These are phyloP conservation scores for Diutina scorzettiae DNA, from an alignment of 1,139 yeast species.

Conservation along the genomic window DNA sequence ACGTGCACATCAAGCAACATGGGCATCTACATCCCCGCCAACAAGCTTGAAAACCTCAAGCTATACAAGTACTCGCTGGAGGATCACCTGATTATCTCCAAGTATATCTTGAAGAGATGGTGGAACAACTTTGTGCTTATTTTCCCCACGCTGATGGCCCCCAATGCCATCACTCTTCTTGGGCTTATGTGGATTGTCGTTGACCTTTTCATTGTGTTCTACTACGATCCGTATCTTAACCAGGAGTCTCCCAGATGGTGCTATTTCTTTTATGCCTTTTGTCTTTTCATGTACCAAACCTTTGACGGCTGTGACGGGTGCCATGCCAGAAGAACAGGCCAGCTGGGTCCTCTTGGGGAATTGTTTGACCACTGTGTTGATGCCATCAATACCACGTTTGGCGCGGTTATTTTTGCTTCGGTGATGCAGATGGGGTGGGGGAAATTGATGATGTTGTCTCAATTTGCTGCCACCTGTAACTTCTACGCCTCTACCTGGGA, in stretches of 20 bases:
- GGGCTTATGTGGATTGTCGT: constrained; percentile 63
- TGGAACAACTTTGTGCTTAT: constrained; percentile 61
- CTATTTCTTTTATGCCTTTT: constrained; percentile 68
- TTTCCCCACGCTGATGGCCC: constrained; percentile 82
- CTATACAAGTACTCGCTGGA: constrained; percentile 64
- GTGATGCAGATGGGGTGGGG: constrained; percentile 65
- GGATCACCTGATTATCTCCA: constrained; percentile 71
- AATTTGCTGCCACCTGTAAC: constrained; percentile 68
- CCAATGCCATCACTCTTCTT: constrained; percentile 69
- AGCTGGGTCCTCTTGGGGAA: constrained; percentile 91
- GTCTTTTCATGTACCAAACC: constrained; percentile 83
- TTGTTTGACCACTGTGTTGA: constrained; percentile 90
- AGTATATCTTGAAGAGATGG: constrained; percentile 66
- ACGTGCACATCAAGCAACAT: no score
- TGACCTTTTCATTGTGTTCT: constrained; percentile 55
- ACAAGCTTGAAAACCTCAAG: constrained; percentile 49
- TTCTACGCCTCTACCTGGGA: constrained; percentile 94
- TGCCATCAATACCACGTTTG: constrained; percentile 80
- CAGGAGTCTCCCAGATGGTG: constrained; percentile 67
- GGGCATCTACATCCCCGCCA: constrained; percentile 63
- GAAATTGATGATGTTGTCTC: constrained; percentile 49
- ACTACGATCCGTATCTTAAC: constrained; percentile 60
- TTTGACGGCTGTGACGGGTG: constrained; percentile 95
- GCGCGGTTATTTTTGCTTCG: constrained; percentile 59
- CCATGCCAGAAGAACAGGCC: constrained; percentile 89